phyloP scores from a whole-genome alignment of 305 asterid species.

The Fraxinus floribunda region DNA sequence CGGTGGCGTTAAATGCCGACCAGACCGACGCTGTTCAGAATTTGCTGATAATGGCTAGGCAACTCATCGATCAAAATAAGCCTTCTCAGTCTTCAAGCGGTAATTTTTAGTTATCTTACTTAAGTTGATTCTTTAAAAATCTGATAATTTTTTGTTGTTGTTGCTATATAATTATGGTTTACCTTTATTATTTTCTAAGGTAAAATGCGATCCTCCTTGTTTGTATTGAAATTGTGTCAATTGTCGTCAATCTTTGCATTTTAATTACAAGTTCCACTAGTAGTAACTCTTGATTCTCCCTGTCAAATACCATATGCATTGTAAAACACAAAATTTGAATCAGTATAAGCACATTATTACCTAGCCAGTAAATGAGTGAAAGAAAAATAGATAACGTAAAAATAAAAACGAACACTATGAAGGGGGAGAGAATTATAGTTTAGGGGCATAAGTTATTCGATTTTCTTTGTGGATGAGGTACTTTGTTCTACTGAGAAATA shows the following conservation, averaged over 20 bases:
- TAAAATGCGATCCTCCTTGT: background rate
- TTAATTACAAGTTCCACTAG: background rate
- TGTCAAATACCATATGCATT: background rate
- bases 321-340: background rate
- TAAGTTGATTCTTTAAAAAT: background rate
- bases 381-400: background rate
- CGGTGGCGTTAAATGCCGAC: conserved; percentile 28
- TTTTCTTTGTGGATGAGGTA: background rate
- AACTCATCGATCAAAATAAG: conserved; percentile 60
- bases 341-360: background rate
- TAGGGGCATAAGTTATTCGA: background rate
- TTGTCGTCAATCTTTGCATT: background rate
- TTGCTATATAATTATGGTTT: background rate
- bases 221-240: background rate
- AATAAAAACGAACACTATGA: background rate
- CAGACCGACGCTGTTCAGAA: conserved; percentile 39
- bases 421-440: background rate
- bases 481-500: background rate
- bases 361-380: background rate
- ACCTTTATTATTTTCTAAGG: background rate
- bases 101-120: conserved; percentile 23
- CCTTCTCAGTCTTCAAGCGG: conserved; percentile 92
- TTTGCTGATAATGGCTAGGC: conserved; percentile 66
- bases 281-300: background rate
- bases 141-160: background rate